phyloP scores from a whole-genome alignment of 1,284 basidiomycete genomes.

The Pascua guehoae region DNA sequence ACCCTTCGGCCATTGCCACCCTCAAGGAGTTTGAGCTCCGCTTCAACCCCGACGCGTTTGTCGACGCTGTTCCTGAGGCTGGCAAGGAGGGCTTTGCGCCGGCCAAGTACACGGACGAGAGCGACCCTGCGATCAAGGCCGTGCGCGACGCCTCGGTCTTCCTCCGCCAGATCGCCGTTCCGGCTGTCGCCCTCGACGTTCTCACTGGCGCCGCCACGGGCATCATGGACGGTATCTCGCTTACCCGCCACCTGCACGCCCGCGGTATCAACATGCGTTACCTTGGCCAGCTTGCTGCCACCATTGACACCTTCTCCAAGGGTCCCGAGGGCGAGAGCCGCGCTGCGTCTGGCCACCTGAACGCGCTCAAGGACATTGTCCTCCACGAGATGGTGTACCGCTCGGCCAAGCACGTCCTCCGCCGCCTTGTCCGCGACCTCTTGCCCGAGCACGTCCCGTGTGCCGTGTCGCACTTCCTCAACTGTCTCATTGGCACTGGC shows the following conservation, averaged over 20 bases:
- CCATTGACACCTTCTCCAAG: constrained; percentile 48
- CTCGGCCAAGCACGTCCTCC: constrained; percentile 55
- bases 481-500: constrained; percentile 55
- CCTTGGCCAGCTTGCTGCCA: constrained; percentile 52
- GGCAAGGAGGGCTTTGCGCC: constrained; percentile 21
- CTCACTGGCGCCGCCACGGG: constrained; percentile 51
- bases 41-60: constrained; percentile 60
- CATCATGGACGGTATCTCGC: constrained; percentile 53
- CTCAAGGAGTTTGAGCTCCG: constrained; percentile 53
- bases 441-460: constrained; percentile 47
- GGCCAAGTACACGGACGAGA: constrained; percentile 50
- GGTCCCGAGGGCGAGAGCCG: constrained; percentile 30
- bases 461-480: constrained; percentile 57
- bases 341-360: constrained; percentile 37
- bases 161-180: constrained; percentile 53
- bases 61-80: constrained; percentile 38
- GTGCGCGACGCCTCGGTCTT: constrained; percentile 55
- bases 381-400: constrained; percentile 58
- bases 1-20: constrained; percentile 22
- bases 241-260: constrained; percentile 54
- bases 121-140: constrained; percentile 53
- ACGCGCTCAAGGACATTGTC: constrained; percentile 46
- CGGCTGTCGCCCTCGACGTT: constrained; percentile 53
- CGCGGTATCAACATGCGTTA: constrained; percentile 61
- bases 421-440: constrained; percentile 46